Base-by-base conservation (phyloP, 106 monocot genomes). In the Dioscorea zingiberensis region DNA sequence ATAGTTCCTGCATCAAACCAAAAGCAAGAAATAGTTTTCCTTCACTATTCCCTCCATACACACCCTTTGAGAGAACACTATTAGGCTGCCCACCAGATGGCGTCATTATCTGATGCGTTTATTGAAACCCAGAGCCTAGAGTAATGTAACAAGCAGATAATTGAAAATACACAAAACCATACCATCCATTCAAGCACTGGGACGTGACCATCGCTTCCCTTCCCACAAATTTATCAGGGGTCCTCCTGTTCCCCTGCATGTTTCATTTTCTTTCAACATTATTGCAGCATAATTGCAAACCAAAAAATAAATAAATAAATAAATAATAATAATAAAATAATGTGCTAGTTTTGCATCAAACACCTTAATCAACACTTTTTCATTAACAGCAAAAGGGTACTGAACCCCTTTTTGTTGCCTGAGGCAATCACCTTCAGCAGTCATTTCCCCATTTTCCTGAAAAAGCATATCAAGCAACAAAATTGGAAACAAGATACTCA, bases 101-200 rank as follows among this genome's bases (percentile, higher is more conserved):
- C 2, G 30, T 38, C 10, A 38, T 38, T 6, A 38, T 38, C n/a
- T n/a, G n/a, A n/a, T n/a, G n/a, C n/a, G n/a, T n/a, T n/a, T n/a
- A n/a, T n/a, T n/a, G n/a, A n/a, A n/a, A n/a, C n/a, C 9, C 38
- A 6, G 38, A 38, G 38, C 38, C 3, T 38, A 38, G 38, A 38
- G 38, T 38, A 38, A 38, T 38, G 10, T 38, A 38, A 38, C 9
- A 38, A 38, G 10, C 38, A 6, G 10, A 10, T 6, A 38, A 38
- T 38, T 38, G 38, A 38, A 38, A 38, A 38, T 38, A 38, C 10
- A 38, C 13, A n/a, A 69, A 65, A 21, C 18, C 26, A 63, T 66
- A 90, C 94, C 94, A 94, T 64, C 94, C 94, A 76, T 94, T 94
- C 71, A 87, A 72, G 78, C 89, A 94, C 57, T 90, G 94, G 8